These are phyloP conservation scores for Cercospora canescens DNA, from an alignment of 2,329 filamentous ascomycete genomes.

Conservation along the genomic window DNA sequence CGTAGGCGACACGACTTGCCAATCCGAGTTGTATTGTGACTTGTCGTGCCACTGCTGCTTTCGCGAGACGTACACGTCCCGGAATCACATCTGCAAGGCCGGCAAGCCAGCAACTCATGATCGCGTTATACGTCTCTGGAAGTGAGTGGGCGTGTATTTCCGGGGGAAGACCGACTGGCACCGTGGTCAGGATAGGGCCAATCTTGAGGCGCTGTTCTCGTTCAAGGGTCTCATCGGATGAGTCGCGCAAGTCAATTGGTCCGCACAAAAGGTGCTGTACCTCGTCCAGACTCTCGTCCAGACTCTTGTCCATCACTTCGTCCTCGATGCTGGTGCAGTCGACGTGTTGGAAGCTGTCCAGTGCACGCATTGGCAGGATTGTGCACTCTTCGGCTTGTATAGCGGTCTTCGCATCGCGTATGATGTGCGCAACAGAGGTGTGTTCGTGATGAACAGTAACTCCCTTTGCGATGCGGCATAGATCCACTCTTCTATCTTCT, in stretches of 20 bases:
- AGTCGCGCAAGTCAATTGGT: neutral
- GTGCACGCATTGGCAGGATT: constrained; percentile 12
- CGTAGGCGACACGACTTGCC: constrained; percentile 30
- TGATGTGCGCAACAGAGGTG: neutral
- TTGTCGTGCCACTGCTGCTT: constrained; percentile 30
- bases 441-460: neutral
- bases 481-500: neutral
- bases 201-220: neutral
- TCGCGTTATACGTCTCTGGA: constrained; percentile 22
- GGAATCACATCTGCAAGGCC: constrained; percentile 25
- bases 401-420: constrained; percentile 31
- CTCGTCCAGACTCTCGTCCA: neutral
- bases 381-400: constrained; percentile 24
- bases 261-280: neutral
- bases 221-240: neutral
- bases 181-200: neutral
- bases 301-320: neutral
- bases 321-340: neutral
- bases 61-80: constrained; percentile 33
- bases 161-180: neutral
- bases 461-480: neutral
- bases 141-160: constrained; percentile 1
- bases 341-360: constrained; percentile 3
- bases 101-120: constrained; percentile 30
- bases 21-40: constrained; percentile 41